Base-by-base conservation (phyloP, 371 early-diverging fungal species). In the Rhizopus delemar region DNA sequence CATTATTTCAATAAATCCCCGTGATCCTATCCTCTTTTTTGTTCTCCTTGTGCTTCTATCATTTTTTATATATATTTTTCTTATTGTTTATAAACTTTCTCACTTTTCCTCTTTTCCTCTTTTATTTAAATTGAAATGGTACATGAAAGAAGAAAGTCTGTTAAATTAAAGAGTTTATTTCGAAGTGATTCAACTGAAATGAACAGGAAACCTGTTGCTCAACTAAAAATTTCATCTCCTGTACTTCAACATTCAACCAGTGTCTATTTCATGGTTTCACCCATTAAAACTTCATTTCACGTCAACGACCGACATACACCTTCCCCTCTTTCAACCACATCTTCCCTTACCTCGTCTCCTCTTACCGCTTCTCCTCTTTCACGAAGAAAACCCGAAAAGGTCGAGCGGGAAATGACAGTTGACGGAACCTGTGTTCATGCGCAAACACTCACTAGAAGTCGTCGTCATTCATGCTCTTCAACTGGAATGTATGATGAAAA, bases 211-310 rank as follows among this genome's bases (percentile, higher is more conserved):
- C 22, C 22, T 22, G 22, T 22, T 22, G 2, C 1, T 22, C 70
- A 70, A 28, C 52, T 60, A 5, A 46, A 41, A 6, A 73, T 63
- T 33, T 66, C 68, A 41, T 38, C 68, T 31, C 65, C 65, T 39
- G 66, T 76, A 16, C 57, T 76, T 31, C 66, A 70, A 46, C 70
- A 73, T 53, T 65, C 76, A 11, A 66, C 71, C 29, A 61, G 62
- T 36, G 57, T 76, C 13, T 76, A 73, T 12, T 73, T 73, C 0
- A 63, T 73, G 9, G 69, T 70, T 35, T 70, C 65, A 41, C 73
- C 73, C 49, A 68, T 62, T 13, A 73, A 73, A 41, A 63, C 73
- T 35, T 41, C 54, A 38, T 53, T 53, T 31, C 28, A 16, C 29
- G 11, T 36, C 11, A 36, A 36, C 36, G 67, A 54, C 62, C 41